These are phyloP conservation scores for Pestalotiopsis sp. DNA, from an alignment of 2,329 filamentous ascomycete species.

Conservation along the genomic window DNA sequence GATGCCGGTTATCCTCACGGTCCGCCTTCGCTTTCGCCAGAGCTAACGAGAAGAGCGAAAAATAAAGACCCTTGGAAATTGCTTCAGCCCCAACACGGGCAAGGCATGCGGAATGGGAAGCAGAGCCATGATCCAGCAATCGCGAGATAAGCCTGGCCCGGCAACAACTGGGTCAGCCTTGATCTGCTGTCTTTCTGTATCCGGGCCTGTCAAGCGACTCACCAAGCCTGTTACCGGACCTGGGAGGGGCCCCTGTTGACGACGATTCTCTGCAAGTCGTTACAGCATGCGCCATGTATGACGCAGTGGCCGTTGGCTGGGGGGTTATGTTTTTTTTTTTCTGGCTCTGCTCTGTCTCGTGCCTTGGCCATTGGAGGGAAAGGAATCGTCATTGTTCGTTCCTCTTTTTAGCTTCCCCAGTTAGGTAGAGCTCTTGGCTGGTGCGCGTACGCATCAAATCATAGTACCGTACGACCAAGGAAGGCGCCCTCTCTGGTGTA, in stretches of 20 bases:
- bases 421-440: not conserved
- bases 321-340: not conserved
- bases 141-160: not conserved
- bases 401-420: not conserved
- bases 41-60: not conserved
- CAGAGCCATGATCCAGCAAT: not conserved
- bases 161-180: not conserved
- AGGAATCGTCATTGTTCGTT: slow-evolving; percentile 8
- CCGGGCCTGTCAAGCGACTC: not conserved
- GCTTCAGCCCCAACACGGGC: not conserved
- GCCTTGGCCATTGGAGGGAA: slow-evolving; percentile 2
- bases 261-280: not conserved
- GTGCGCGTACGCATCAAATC: not conserved
- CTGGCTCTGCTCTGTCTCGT: not conserved
- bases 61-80: slow-evolving; percentile 1
- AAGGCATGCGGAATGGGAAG: not conserved
- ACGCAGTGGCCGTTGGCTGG: slow-evolving; percentile 1
- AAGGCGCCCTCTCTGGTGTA: not conserved
- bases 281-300: slow-evolving; percentile 2
- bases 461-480: not conserved
- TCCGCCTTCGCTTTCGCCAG: not conserved
- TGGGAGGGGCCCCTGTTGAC: not conserved
- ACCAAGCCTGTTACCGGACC: not conserved
- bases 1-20: not conserved
- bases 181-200: not conserved